These are phyloP conservation scores for Boletus subparvulus DNA, from an alignment of 768 basidiomycete species.

Conservation along the genomic window DNA sequence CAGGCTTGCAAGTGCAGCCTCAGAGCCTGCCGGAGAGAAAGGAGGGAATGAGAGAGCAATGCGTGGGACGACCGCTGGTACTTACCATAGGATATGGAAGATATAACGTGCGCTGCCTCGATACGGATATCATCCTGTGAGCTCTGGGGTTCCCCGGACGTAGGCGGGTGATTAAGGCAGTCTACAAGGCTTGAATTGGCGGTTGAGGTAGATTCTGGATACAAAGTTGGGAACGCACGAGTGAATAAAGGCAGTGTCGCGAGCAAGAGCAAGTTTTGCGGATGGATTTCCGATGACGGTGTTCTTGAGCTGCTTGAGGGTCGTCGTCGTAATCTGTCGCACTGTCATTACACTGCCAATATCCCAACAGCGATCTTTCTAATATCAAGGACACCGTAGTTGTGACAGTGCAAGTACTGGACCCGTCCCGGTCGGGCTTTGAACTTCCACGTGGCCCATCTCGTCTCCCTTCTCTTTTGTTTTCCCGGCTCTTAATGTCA, in stretches of 20 bases:
- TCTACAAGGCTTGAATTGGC: conserved; percentile 53
- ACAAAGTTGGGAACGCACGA: conserved; percentile 39
- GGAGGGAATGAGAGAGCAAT: neutral
- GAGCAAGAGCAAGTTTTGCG: conserved; percentile 59
- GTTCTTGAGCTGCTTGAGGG: conserved; percentile 71
- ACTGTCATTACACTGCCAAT: conserved; percentile 25
- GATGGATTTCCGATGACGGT: conserved; percentile 76
- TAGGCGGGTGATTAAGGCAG: conserved; percentile 48
- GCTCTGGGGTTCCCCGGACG: conserved; percentile 33
- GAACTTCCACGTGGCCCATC: neutral
- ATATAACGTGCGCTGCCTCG: conserved; percentile 73
- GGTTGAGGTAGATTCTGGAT: neutral
- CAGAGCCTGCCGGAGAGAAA: conserved; percentile 47
- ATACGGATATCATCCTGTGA: conserved; percentile 55
- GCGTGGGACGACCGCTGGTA: neutral
- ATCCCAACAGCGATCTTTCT: neutral
- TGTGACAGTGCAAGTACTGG: too few species aligned
- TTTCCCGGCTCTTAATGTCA: too few species aligned
- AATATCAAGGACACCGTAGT: too few species aligned
- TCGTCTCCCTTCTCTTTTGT: too few species aligned
- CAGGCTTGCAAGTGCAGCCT: conserved; percentile 56
- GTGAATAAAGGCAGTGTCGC: conserved; percentile 55
- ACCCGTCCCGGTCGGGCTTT: neutral
- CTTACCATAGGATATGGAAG: conserved; percentile 69
- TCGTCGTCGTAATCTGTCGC: conserved; percentile 26